These are phyloP conservation scores for Butyriboletus loyo DNA, from an alignment of 768 basidiomycete species.

Conservation along the genomic window DNA sequence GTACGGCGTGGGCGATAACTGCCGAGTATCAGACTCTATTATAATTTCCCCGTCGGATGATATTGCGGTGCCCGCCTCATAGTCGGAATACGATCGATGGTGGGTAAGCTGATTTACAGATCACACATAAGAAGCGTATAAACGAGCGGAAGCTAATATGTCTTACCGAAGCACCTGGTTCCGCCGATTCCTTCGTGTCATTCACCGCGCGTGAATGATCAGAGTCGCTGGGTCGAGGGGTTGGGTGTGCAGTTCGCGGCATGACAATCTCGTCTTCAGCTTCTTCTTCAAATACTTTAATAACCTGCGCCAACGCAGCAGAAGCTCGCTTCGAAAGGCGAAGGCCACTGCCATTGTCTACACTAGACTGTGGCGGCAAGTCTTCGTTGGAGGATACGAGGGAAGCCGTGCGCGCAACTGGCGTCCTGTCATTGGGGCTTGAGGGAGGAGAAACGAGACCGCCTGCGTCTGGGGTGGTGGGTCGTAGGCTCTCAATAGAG, in stretches of 20 bases:
- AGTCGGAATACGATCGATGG: constrained; percentile 40
- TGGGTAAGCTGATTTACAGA: constrained; percentile 17
- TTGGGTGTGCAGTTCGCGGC: constrained; percentile 54
- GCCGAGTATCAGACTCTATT: constrained; percentile 47
- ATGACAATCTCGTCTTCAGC: constrained; percentile 74
- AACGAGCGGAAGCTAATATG: constrained; percentile 3
- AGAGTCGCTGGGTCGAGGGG: constrained; percentile 36
- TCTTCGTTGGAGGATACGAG: constrained; percentile 37
- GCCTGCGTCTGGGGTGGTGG: constrained; percentile 55
- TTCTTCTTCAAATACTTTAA: constrained; percentile 75
- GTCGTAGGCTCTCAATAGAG: constrained; percentile 47
- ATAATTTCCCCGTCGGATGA: constrained; percentile 57
- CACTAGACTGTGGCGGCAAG: constrained; percentile 14
- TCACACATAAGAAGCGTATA: constrained; percentile 19
- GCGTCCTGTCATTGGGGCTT: constrained; percentile 42
- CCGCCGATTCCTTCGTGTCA: constrained; percentile 20
- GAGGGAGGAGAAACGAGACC: constrained; percentile 38
- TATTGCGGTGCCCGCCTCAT: constrained; percentile 68
- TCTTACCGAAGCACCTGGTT: constrained; percentile 25
- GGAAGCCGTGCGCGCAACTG: constrained; percentile 42
- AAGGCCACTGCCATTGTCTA: constrained; percentile 9
- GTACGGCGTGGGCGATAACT: constrained; percentile 59
- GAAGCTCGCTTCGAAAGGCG: constrained; percentile 57
- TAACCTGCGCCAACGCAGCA: constrained; percentile 69
- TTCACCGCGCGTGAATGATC: constrained; percentile 22